A percentile compares a stretch with the other conserved stretches of the same genome.
phyloP scores from a whole-genome alignment of 192 early-diverging fungal species.

The Rhizoclosmatium globosum region DNA sequence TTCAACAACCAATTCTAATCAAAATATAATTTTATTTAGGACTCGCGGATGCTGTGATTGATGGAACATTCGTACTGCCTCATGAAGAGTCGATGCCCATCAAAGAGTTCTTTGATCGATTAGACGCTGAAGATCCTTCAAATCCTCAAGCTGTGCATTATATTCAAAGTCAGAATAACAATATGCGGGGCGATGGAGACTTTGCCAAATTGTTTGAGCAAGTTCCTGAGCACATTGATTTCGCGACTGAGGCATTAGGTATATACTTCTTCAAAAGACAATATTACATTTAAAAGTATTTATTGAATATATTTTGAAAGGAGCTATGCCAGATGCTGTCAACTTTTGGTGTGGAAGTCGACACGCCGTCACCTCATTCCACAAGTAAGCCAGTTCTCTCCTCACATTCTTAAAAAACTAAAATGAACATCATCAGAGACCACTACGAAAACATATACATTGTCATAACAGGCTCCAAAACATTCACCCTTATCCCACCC shows the following conservation, averaged over 20 bases:
- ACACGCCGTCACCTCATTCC: slow-evolving; percentile 48
- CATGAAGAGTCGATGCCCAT: slow-evolving; percentile 46
- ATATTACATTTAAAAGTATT: background rate
- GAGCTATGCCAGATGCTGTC: slow-evolving; percentile 52
- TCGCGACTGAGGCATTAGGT: slow-evolving; percentile 50
- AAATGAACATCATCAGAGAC: too few relatives aligned
- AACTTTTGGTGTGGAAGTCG: slow-evolving; percentile 62
- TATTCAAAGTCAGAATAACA: slow-evolving; percentile 58
- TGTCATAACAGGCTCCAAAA: slow-evolving; percentile 56
- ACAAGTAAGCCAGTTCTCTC: too few relatives aligned
- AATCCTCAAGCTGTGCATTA: slow-evolving; percentile 41
- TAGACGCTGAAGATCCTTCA: slow-evolving; percentile 24
- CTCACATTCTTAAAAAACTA: too few relatives aligned
- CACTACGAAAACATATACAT: slow-evolving; percentile 65
- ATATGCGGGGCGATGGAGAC: slow-evolving; percentile 40
- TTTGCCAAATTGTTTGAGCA: slow-evolving; percentile 41
- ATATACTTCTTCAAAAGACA: background rate
- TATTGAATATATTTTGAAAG: background rate
- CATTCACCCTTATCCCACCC: slow-evolving; percentile 56
- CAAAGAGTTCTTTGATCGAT: slow-evolving; percentile 35
- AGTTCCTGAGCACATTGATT: slow-evolving; percentile 47
- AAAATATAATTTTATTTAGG: slow-evolving; percentile 19
- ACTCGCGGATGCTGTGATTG: slow-evolving; percentile 53
- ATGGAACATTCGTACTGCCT: slow-evolving; percentile 55
- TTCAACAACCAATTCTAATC: background rate